phyloP scores from a whole-genome alignment of 2,329 filamentous ascomycete species.

The Lachnellula hyalina region DNA sequence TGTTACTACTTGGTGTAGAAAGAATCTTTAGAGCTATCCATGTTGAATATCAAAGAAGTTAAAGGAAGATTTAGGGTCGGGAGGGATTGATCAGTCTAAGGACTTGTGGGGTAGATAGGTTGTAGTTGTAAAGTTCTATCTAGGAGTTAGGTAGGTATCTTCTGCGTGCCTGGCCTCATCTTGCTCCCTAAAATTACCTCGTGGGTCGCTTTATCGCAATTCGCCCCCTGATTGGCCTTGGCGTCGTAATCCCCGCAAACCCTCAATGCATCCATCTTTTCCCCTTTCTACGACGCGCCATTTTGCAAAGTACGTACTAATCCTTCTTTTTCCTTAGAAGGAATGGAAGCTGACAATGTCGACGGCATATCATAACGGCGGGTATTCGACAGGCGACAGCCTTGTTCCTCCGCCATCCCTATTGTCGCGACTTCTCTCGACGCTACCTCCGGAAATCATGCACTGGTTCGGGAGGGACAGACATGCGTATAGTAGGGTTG shows the following conservation, averaged over 20 bases:
- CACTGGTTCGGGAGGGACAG: conserved; percentile 20
- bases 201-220: background rate
- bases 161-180: too few relatives aligned
- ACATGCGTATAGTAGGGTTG: conserved; percentile 9
- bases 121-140: too few relatives aligned
- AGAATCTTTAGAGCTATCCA: too few relatives aligned
- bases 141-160: too few relatives aligned
- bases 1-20: too few relatives aligned
- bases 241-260: background rate
- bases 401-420: conserved; percentile 25
- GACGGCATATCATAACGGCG: conserved; percentile 18
- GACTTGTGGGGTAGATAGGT: too few relatives aligned
- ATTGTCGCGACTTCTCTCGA: conserved; percentile 21
- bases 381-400: conserved; percentile 22
- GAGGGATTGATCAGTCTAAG: too few relatives aligned
- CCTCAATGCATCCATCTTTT: background rate
- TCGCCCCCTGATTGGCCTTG: too few relatives aligned
- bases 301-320: too few relatives aligned
- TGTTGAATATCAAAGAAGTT: too few relatives aligned
- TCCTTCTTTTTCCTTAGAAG: background rate
- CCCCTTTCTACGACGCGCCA: background rate
- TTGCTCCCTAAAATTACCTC: background rate
- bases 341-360: conserved; percentile 22
- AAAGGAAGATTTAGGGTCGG: too few relatives aligned
- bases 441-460: conserved; percentile 21